Base-by-base conservation (phyloP, 176 grass and related monocot genomes). In the Tuctoria greenei region DNA sequence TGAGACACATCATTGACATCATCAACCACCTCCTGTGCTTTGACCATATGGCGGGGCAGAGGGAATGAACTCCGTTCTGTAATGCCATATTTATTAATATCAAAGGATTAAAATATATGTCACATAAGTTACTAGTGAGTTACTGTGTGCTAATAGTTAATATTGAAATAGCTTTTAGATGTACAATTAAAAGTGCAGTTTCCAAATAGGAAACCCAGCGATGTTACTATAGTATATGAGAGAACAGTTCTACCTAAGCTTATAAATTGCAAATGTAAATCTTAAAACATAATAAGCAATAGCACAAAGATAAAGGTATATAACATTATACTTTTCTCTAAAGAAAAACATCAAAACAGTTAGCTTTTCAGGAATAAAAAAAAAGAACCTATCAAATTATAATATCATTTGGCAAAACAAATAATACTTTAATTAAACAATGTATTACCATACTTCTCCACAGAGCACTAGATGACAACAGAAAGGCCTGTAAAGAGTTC, bases 1-100 rank as follows among this genome's bases (percentile, higher is more conserved):
- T 93, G 35, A 93, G 81, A 71, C 91, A 93, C 67, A 93, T 75
- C 91, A 93, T 93, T 4, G 91, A 93, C 91, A 93, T 93, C 80
- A 93, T 79, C 56, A 93, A 31, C 83, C 87, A 93, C 83, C 81
- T 81, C 25, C 87, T 87, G 64, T 93, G 87, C 59, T 90, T 93
- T 64, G 91, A 93, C 87, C 87, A 93, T 78, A 90, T 81, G 31
- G 91, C 91, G 10, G 91, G 91, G 55, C 91, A 93, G 61, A 93
- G 61, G 18, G 91, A 93, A 82, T 93, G 91, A 34, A 93, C 78
- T 82, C 91, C 91, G 68, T 90, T 93, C 91, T 93, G 84, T 24
- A 31, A 31, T 31, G 10, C 28, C 17, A 35, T 44, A 52, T 61
- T 74, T 50, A 79, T 61, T 18, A 41, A 56, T 59, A 14, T 54